These are phyloP conservation scores for Bocquillonia castaneifolia DNA, from an alignment of 441 rosid species.

Conservation along the genomic window DNA sequence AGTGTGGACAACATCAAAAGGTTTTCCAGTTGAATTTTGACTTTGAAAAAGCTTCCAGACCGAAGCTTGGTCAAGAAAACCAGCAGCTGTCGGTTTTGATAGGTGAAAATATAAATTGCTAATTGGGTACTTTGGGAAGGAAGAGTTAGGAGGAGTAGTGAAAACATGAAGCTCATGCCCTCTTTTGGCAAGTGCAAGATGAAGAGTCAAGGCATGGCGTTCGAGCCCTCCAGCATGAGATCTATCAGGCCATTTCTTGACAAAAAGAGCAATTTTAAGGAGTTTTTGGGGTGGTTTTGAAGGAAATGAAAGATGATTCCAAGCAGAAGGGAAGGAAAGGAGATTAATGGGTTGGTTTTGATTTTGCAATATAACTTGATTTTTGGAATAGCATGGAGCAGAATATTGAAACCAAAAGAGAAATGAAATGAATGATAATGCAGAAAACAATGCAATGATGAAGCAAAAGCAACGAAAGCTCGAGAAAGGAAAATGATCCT, in stretches of 20 bases:
- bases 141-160: slow-evolving; percentile 49
- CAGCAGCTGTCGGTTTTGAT: slow-evolving; percentile 62
- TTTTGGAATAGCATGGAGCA: slow-evolving; percentile 34
- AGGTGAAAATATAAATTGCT: slow-evolving; percentile 61
- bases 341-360: slow-evolving; percentile 46
- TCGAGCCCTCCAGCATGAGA: slow-evolving; percentile 88
- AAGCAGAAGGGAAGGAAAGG: slow-evolving; percentile 52
- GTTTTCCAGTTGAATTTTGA: slow-evolving; percentile 61
- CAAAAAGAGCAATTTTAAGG: slow-evolving; percentile 71
- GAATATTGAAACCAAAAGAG: slow-evolving; percentile 45
- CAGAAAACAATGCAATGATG: slow-evolving; percentile 37
- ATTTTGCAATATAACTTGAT: slow-evolving; percentile 23
- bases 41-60: slow-evolving; percentile 62
- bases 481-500: slow-evolving; percentile 32
- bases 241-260: slow-evolving; percentile 84
- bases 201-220: slow-evolving; percentile 77
- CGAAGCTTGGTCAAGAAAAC: slow-evolving; percentile 66
- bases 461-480: slow-evolving; percentile 49
- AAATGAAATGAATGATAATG: slow-evolving; percentile 50
- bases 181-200: slow-evolving; percentile 70
- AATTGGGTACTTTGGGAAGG: slow-evolving; percentile 46
- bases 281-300: slow-evolving; percentile 32
- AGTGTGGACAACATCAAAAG: slow-evolving; percentile 76
- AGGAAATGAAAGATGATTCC: slow-evolving; percentile 64
- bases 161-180: slow-evolving; percentile 89